Percentiles rank a stretch among this genome's conserved stretches.
Evolutionary conservation across 306 rosid genomes (phyloP).

Genomic region (Cucurbita maxima): DNA sequence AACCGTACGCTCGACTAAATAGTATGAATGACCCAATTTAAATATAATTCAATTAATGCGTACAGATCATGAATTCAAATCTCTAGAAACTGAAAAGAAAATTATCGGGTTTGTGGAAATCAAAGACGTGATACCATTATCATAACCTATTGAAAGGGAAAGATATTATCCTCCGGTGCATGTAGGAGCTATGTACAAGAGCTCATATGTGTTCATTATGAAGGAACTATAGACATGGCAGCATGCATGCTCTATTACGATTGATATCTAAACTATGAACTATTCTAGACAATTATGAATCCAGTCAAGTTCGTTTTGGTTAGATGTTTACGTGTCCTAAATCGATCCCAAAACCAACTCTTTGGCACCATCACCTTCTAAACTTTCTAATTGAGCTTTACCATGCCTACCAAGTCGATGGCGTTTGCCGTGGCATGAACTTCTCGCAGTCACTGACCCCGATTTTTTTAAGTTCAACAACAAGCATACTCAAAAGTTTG

Average conservation of each 20-base stretch:
- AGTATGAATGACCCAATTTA: too few species aligned
- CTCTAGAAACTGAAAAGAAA: too few species aligned
- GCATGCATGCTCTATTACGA: background rate
- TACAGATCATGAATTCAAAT: too few species aligned
- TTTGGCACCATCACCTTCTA: background rate
- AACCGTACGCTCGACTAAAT: too few species aligned
- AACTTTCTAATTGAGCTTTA: background rate
- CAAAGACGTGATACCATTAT: background rate
- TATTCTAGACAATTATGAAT: background rate
- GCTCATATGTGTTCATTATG: background rate
- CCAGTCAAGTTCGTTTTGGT: background rate
- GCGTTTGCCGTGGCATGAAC: slow-evolving; percentile 22
- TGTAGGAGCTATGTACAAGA: background rate
- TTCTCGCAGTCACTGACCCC: slow-evolving; percentile 54
- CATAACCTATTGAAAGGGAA: background rate
- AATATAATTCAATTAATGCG: too few species aligned
- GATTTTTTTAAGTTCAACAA: slow-evolving; percentile 21
- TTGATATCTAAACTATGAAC: background rate
- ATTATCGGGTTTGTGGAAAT: background rate
- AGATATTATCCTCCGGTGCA: background rate
- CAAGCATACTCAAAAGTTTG: slow-evolving; percentile 24
- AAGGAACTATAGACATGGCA: background rate
- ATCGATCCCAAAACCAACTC: slow-evolving; percentile 1
- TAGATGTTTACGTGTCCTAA: background rate
- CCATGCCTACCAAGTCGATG: background rate